Conservation (phyloP, 306 rosid species). For the Malus fusca region DNA sequence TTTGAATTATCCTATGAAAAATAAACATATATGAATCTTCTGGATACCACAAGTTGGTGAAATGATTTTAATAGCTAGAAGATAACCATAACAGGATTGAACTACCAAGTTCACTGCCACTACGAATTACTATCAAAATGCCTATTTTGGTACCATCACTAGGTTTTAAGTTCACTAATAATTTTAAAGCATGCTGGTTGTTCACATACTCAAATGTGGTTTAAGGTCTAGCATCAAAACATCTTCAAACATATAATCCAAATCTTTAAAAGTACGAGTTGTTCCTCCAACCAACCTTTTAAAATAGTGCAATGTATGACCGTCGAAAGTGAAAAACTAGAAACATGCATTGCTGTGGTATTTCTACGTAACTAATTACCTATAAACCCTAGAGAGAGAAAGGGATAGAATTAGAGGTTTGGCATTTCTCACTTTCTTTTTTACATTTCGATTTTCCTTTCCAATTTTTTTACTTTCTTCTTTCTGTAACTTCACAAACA, state of each 20-base stretch:
- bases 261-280: not conserved
- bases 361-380: not conserved
- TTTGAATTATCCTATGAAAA: no score
- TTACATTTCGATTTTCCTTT: no score
- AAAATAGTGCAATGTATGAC: not conserved
- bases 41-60: no score
- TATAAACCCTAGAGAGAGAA: no score
- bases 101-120: not conserved
- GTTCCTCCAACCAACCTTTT: not conserved
- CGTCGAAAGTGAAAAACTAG: not conserved
- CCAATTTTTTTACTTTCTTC: no score
- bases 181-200: not conserved
- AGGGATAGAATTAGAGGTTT: no score
- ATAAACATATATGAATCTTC: no score
- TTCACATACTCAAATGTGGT: not conserved
- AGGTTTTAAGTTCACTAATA: not conserved
- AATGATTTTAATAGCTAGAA: no score
- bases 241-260: not conserved
- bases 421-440: no score
- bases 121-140: not conserved
- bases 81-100: not conserved
- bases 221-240: not conserved
- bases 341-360: not conserved
- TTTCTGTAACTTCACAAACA: no score
- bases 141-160: not conserved